Evolutionary conservation across 2,329 filamentous ascomycete species (phyloP), one percentile per base, ranked within the genome.

Genomic region (Tolypocladium guangdongense): DNA sequence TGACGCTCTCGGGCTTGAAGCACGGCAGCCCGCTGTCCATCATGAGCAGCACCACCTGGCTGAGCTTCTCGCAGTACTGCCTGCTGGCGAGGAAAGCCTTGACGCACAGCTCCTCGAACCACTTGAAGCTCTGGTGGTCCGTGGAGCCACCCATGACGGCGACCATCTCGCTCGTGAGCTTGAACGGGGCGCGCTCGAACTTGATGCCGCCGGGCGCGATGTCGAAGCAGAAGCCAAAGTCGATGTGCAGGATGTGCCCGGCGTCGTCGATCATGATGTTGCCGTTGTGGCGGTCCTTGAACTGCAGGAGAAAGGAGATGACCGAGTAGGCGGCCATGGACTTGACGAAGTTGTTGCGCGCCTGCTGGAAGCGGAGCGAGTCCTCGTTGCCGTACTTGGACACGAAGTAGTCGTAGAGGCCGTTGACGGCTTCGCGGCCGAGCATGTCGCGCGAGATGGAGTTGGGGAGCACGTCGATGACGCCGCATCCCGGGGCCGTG

Each of bases 191-290:
- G 27, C 93, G 87, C 75, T 99, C 93, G 66, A 99, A 99, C 62
- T 91, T 92, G 64, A 99, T 90, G 56, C 95, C 93, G 49, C 93
- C 93, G 0, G 93, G 93, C 1, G 91, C 93, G 62, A 99, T 97
- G 66, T 99, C 95, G 72, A 99, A 99, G 74, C 92, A 97, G 80
- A 99, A 99, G 11, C 93, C 93, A 65, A 99, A 99, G 69, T 99
- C 93, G 61, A 99, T 97, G 74, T 99, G 93, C 52, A 99, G 81
- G 64, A 99, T 96, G 71, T 99, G 93, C 4, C 95, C 93, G 0
- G 87, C 88, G 64, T 96, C 92, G 68, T 99, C 92, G 58, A 99
- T 85, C 95, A 99, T 99, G 75, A 99, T 99, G 75, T 99, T 99
- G 57, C 93, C 93, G 69, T 99, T 99, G 74, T 99, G 93, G 3